phyloP scores from a whole-genome alignment of 345 rosid species.

The Eutrema japonicum region DNA sequence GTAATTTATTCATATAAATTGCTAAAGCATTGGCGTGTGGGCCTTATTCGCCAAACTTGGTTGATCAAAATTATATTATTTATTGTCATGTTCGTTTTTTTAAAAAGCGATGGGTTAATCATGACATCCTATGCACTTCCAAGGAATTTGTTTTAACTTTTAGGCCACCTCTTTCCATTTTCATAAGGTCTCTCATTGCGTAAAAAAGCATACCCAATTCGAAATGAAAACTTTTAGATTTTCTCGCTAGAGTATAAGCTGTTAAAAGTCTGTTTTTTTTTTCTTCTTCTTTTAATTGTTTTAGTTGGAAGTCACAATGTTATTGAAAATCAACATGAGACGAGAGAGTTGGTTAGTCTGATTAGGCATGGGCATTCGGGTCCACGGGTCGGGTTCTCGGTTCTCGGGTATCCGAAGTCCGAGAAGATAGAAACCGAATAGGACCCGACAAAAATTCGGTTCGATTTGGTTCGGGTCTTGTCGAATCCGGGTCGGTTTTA shows the following conservation, averaged over 20 bases:
- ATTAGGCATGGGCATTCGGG: no score
- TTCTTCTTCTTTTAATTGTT: neutral
- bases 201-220: no score
- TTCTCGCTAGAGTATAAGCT: neutral
- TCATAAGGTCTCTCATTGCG: neutral
- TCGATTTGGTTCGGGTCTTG: no score
- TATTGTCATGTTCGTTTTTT: neutral
- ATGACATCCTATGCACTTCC: neutral
- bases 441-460: no score
- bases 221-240: neutral
- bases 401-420: no score
- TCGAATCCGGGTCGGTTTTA: no score
- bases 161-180: slow-evolving; percentile 4
- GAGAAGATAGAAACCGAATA: no score
- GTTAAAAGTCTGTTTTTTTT: neutral
- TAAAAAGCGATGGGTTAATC: neutral
- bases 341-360: neutral
- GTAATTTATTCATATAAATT: neutral
- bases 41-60: slow-evolving; percentile 1
- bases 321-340: neutral
- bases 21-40: slow-evolving; percentile 1
- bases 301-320: neutral
- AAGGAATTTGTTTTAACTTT: neutral
- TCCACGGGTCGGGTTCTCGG: no score
- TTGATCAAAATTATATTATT: neutral